Evolutionary conservation across 441 rosid genomes (phyloP), one percentile per base, ranked within the genome.

Genomic region (Theobroma grandiflorum): DNA sequence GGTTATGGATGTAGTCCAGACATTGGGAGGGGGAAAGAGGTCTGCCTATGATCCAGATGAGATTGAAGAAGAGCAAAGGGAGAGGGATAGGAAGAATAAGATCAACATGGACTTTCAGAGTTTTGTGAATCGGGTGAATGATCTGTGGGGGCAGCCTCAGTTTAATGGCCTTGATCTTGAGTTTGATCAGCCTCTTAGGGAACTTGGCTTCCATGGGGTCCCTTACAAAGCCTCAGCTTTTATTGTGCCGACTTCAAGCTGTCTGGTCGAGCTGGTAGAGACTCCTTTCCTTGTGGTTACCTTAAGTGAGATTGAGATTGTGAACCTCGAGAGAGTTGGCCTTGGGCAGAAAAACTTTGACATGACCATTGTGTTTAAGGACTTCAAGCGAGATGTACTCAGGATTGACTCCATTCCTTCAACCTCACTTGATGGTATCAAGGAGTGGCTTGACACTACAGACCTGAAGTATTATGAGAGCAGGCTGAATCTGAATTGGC

Each of bases 11-110:
- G 86, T 86, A 72, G 94, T 92, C 15, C 99, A 95, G 85, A 89
- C 94, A 10, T 73, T 92, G 78, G 99, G 96, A 66, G 98, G 97
- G 74, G 94, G 91, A 42, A 93, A 89, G 88, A 91, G 97, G 80
- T 95, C 98, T 77, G 96, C 94, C 3, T 94, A 95, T 84, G 99
- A 94, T 75, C 98, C 98, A 11, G 98, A 95, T 82, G 99, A 95
- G 86, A 89, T 95, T 69, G 95, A 94, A 63, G 99, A 95, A 85
- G 99, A 95, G 83, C 97, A 95, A 79, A 79, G 96, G 70, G 99
- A 95, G 82, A 88, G 97, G 16, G 94, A 85, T 37, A 84, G 96
- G 85, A 95, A 93, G 85, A 94, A 91, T 81, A 94, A 95, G 85
- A 93, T 93, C 80, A 94, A 93, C 76, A 89, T 89, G 91, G 98